Base-by-base conservation (phyloP, 192 early-diverging fungal genomes). In the Tieghemiomyces parasiticus region DNA sequence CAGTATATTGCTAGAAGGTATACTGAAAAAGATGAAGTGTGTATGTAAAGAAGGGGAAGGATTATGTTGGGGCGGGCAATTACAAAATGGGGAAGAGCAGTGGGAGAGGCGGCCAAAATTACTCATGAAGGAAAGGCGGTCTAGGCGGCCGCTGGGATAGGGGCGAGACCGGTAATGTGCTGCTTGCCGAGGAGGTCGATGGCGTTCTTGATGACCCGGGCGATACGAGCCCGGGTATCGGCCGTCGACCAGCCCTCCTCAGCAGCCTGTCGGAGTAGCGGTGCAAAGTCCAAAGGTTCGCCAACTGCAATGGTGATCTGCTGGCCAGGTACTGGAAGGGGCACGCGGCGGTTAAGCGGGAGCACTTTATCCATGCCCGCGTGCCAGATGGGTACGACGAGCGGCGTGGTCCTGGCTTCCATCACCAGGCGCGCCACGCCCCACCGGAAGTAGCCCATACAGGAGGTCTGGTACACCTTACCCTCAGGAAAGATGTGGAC, bases 401-500 rank as follows among this genome's bases (percentile, higher is more conserved):
- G 71, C 0, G 89, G 84, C 1, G 72, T 76, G 28, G 72, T 71
- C 22, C 77, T 70, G 6, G 84, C 72, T 61, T 95, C 92, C 87
- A 90, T 87, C 26, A 91, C 67, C 63, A 95, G 69, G 31, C 92
- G 74, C 16, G 83, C 87, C 12, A 95, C 76, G 13, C 92, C 92
- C 92, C 92, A 95, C 64, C 83, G 81, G 63, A 91, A 89, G 34
- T 74, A 77, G 45, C 81, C 67, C 56, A 87, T 51, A 4, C 30
- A 46, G 3, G 66, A 60, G 12, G 71, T 67, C 62, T 86, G 84
- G 66, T 86, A 81, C 46, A 88, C 75, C 59, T 74, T 80, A 33
- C 77, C 88, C 62, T 95, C 92, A 4, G 92, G 86, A 60, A 90
- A 95, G n/a, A 95, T 73, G 52, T 95, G 92, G 35, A 94, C 75